These are phyloP conservation scores for Fragilariopsis cylindrus DNA, from an alignment of 108 stramenopile species.

Conservation along the genomic window DNA sequence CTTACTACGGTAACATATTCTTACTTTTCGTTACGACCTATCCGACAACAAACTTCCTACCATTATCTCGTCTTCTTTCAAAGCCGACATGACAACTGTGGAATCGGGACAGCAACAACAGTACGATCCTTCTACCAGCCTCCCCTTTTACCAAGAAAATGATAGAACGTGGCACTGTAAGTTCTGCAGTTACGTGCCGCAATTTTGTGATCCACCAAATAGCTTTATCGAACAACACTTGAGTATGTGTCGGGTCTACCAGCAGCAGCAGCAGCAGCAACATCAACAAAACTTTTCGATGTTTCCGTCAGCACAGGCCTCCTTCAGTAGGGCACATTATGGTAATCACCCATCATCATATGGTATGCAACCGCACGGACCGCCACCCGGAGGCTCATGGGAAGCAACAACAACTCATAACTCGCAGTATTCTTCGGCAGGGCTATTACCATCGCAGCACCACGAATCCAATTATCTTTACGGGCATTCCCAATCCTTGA, in stretches of 20 bases:
- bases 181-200: conserved; percentile 50
- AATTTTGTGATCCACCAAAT: conserved; percentile 50
- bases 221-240: conserved; percentile 59
- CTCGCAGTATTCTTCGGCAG: background rate
- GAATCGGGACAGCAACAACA: background rate
- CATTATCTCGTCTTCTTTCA: background rate
- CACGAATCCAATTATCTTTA: background rate
- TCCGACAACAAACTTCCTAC: too few relatives aligned
- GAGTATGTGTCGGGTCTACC: conserved; percentile 54
- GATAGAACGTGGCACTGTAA: conserved; percentile 52
- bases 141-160: conserved; percentile 52
- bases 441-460: background rate
- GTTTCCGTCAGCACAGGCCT: conserved; percentile 8
- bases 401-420: background rate
- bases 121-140: conserved; percentile 28
- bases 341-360: background rate
- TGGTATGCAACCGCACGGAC: background rate
- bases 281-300: conserved; percentile 21
- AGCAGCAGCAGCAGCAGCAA: conserved; percentile 25
- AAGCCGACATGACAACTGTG: background rate
- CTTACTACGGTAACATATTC: too few relatives aligned
- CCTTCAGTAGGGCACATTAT: background rate
- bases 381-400: background rate
- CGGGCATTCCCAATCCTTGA: background rate
- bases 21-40: too few relatives aligned